A percentile compares a stretch with the other conserved stretches of the same genome.
phyloP scores from a whole-genome alignment of 257 asterid genomes.

The Solanum megistacrolobum region DNA sequence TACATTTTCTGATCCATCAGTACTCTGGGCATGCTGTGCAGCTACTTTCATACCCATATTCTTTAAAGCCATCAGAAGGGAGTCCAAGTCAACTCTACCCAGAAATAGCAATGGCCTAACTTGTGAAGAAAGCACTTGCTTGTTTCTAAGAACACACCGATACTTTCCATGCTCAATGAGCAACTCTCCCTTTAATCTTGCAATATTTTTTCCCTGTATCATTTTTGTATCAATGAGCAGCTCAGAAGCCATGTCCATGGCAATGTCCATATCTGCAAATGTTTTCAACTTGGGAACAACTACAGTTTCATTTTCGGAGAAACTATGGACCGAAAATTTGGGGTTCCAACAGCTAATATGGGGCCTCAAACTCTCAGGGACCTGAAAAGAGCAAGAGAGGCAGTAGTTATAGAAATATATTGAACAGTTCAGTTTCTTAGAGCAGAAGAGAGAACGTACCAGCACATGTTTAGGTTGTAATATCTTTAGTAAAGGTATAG shows the following conservation, averaged over 20 bases:
- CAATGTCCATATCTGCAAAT: slow-evolving; percentile 38
- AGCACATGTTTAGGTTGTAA: slow-evolving; percentile 63
- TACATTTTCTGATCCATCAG: slow-evolving; percentile 14
- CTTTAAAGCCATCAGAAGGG: slow-evolving; percentile 24
- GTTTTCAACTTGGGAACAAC: slow-evolving; percentile 33
- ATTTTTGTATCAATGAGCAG: slow-evolving; percentile 31
- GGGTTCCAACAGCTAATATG: slow-evolving; percentile 16
- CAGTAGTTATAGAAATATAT: background rate
- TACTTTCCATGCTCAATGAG: slow-evolving; percentile 42
- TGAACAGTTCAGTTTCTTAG: background rate
- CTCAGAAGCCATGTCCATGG: slow-evolving; percentile 23
- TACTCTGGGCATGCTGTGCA: slow-evolving; percentile 16
- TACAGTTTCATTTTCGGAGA: slow-evolving; percentile 33
- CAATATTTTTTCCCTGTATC: slow-evolving; percentile 20
- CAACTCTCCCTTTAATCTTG: slow-evolving; percentile 59
- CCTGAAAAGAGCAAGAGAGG: slow-evolving; percentile 23
- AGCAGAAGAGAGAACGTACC: slow-evolving; percentile 28
- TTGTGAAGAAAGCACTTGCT: slow-evolving; percentile 17
- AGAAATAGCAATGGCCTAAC: slow-evolving; percentile 25
- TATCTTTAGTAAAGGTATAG: slow-evolving; percentile 37
- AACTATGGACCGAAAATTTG: slow-evolving; percentile 29
- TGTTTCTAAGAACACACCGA: slow-evolving; percentile 21
- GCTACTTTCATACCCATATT: slow-evolving; percentile 29
- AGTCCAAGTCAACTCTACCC: slow-evolving; percentile 35
- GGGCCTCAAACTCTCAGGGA: slow-evolving; percentile 47